Base-by-base conservation (phyloP, 345 rosid genomes). In the Bruguiera gymnorhiza region DNA sequence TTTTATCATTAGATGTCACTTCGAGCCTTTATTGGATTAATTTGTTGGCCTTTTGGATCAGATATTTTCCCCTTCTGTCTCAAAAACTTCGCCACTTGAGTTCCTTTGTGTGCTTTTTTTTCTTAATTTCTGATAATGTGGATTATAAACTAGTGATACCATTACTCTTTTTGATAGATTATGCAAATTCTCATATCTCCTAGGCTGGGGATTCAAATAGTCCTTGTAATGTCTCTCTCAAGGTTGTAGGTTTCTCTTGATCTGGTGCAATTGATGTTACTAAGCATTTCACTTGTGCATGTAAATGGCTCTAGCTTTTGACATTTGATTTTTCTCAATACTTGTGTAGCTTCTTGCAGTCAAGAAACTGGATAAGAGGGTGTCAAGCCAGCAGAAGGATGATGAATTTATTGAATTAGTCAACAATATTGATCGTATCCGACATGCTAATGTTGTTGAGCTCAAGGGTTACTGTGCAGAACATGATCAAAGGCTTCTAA, bases 391-490 rank as follows among this genome's bases (percentile, higher is more conserved):
- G 72, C 96, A 83, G 77, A 82, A 81, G 56, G 97, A 90, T 69
- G 87, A 79, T 4, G 97, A 92, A 68, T 96, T 96, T 71, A 79
- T 92, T 71, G 91, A 83, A 70, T 78, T 96, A 65, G 96, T 96
- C 59, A 86, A 90, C 81, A 80, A 79, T 75, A 75, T 96, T 67
- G 97, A 92, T 77, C 77, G 76, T 70, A 89, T 96, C 63, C 87
- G 92, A 69, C 97, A 96, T 57, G 92, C 92, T 39, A 87, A 92
- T 73, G 83, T 96, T 53, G 97, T 88, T 30, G 92, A 85, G 72
- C 91, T 96, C 65, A 84, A 83, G 83, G 99, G 99, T 50, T 96
- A 87, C 82, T 96, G 98, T 81, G 89, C 97, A 30, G 99, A 92
- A 87, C 96, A 90, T 70, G 91, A 83, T 34, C 89, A 96, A 80